Evolutionary conservation across 176 grass and related monocot species (phyloP), one percentile per base, ranked within the genome.

Genomic region (Aegilops longissima): DNA sequence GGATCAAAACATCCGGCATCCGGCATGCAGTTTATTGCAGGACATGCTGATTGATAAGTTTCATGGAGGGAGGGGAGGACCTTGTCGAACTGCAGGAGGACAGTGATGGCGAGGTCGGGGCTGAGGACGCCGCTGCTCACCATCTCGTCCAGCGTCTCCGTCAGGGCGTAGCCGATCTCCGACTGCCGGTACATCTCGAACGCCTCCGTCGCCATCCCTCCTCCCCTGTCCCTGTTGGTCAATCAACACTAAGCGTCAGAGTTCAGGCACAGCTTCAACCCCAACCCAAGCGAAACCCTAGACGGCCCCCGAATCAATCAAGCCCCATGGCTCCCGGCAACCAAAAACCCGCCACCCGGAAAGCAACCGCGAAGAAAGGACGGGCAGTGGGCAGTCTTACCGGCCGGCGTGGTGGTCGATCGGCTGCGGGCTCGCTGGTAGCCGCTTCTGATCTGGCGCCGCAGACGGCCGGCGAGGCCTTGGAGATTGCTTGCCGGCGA

Each of bases 31-130:
- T 8, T 30, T 40, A 13, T 30, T 67, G 29, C 36, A 38, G 36
- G 36, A 38, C 36, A 38, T 38, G 36, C 36, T 38, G 36, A 5
- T 8, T 25, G 17, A 80, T 52, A 52, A 49, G 9, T 24, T 52
- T 38, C 5, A 6, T 38, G 36, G 4, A 38, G 36, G 30, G 3
- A 31, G 49, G 49, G 16, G 20, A 40, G 61, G 56, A 98, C 96
- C 96, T 95, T 90, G 86, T 98, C 96, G 59, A 98, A 98, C 79
- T 94, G 93, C 78, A 96, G 82, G 17, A 95, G 92, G 66, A 98
- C 96, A 77, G 94, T 86, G 25, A 95, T 91, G 45, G 96, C 96
- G 59, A 98, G 90, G 84, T 95, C 90, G 30, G 93, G 96, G 70
- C 61, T 87, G 63, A 98, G 66, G 1, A 69, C 84, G 10, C 90